These are phyloP conservation scores for Boletus tylopilopsis DNA, from an alignment of 768 basidiomycete genomes.

Conservation along the genomic window DNA sequence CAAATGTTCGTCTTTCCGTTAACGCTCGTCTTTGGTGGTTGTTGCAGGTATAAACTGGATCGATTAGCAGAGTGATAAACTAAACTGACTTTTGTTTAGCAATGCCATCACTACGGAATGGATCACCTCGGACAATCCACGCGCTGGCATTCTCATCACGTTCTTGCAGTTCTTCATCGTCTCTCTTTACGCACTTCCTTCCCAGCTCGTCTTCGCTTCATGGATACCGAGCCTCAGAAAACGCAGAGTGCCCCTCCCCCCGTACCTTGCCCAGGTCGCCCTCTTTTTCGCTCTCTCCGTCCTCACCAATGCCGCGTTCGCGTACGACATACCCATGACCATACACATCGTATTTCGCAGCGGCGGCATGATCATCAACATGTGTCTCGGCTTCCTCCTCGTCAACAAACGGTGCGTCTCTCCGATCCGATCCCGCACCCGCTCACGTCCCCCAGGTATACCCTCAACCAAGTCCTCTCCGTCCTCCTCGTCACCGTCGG, in stretches of 20 bases:
- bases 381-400: slow-evolving; percentile 73
- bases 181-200: slow-evolving; percentile 68
- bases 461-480: slow-evolving; percentile 58
- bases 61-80: too few relatives aligned
- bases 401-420: slow-evolving; percentile 56
- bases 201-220: slow-evolving; percentile 41
- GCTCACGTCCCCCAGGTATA: slow-evolving; percentile 49
- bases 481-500: slow-evolving; percentile 81
- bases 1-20: too few relatives aligned
- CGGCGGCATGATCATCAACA: slow-evolving; percentile 80
- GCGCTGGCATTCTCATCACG: slow-evolving; percentile 80
- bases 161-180: slow-evolving; percentile 82
- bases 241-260: slow-evolving; percentile 63
- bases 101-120: slow-evolving; percentile 79
- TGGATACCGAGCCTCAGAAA: slow-evolving; percentile 49
- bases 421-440: neutral
- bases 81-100: slow-evolving; percentile 34
- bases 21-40: slow-evolving; percentile 82
- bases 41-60: slow-evolving; percentile 63
- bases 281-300: slow-evolving; percentile 78
- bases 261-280: slow-evolving; percentile 76
- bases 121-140: slow-evolving; percentile 62
- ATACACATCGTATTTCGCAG: slow-evolving; percentile 95
- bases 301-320: slow-evolving; percentile 91
- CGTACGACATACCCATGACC: slow-evolving; percentile 80